Base-by-base conservation (phyloP, 306 rosid genomes). In the Gleditsia sinensis region DNA sequence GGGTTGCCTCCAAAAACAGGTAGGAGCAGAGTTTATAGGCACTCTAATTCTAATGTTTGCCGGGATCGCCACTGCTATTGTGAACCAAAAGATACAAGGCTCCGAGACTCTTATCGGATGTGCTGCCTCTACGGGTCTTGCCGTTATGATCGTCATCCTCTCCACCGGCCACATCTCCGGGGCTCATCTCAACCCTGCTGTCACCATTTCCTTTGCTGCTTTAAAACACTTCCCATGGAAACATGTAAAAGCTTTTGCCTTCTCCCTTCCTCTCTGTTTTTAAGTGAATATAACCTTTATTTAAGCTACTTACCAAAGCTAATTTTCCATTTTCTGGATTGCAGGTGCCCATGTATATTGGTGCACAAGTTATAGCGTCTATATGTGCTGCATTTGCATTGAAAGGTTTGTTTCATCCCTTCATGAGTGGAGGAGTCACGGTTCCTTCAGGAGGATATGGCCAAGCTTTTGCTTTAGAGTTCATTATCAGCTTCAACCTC, bases 11-110 rank as follows among this genome's bases (percentile, higher is more conserved):
- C 20, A 75, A 82, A 76, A 45, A 2, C 83, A 91, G 98, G 86
- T 91, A 12, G 98, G 98, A 86, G 97, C 97, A n/a, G 98, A 94
- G 88, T 94, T 94, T 74, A 73, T 94, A 56, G 96, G 97, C 25
- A 94, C 96, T 4, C 53, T 83, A 36, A 83, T 89, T 46, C 87
- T 94, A 23, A 85, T 94, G 74, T 91, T 94, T 80, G 83, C 91
- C 5, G 92, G 84, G 25, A 91, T 84, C 45, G 88, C 92, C 17
- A 74, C 94, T 3, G 90, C 96, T 10, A 91, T 94, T 8, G 87
- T 88, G 77, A 94, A 94, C 85, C 83, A 91, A 67, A 88, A 88
- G 85, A 77, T 85, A 9, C 61, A 74, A 8, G 90, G 89, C 33
- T 69, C 91, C 4, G 96, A 89, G 72, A 81, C 83, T 16, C 85